Evolutionary conservation across 2,329 filamentous ascomycete genomes (phyloP).

Genomic region (Monosporascus sp.): DNA sequence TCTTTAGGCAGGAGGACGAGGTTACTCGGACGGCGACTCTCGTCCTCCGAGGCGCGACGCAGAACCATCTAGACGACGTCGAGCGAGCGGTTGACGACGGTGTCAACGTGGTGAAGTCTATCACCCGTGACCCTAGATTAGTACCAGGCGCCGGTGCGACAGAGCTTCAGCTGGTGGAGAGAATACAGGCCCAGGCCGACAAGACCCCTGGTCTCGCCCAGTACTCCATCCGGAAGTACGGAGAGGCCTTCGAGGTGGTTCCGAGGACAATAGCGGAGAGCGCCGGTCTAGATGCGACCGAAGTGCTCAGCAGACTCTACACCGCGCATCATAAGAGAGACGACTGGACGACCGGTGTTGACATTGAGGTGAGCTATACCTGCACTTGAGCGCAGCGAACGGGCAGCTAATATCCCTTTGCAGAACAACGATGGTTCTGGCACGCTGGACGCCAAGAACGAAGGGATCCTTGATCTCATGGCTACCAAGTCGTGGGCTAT

Average conservation of each 20-base stretch:
- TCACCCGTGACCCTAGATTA: constrained; percentile 85
- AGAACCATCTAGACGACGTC: constrained; percentile 96
- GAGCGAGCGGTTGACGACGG: constrained; percentile 97
- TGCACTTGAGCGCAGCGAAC: neutral
- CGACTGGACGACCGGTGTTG: constrained; percentile 86
- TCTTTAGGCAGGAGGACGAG: constrained; percentile 95
- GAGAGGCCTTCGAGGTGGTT: constrained; percentile 95
- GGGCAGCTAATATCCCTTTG: constrained; percentile 10
- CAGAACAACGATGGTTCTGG: constrained; percentile 74
- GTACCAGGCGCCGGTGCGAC: constrained; percentile 93
- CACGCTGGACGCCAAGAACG: constrained; percentile 76
- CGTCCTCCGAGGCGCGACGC: constrained; percentile 89
- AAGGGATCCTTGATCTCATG: constrained; percentile 88
- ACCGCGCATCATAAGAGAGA: constrained; percentile 87
- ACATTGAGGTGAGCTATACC: constrained; percentile 63
- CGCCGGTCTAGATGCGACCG: constrained; percentile 93
- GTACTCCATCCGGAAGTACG: constrained; percentile 96
- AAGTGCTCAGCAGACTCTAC: constrained; percentile 87
- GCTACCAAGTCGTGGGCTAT: constrained; percentile 95
- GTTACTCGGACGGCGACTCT: constrained; percentile 89
- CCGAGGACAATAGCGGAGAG: constrained; percentile 91
- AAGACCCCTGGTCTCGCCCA: constrained; percentile 89
- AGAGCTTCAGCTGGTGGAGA: constrained; percentile 88
- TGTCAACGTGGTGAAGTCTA: constrained; percentile 97
- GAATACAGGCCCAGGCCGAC: constrained; percentile 84